Evolutionary conservation across 2,329 filamentous ascomycete genomes (phyloP), one percentile per base, ranked within the genome.

Genomic region (Lachnellula hyalina): DNA sequence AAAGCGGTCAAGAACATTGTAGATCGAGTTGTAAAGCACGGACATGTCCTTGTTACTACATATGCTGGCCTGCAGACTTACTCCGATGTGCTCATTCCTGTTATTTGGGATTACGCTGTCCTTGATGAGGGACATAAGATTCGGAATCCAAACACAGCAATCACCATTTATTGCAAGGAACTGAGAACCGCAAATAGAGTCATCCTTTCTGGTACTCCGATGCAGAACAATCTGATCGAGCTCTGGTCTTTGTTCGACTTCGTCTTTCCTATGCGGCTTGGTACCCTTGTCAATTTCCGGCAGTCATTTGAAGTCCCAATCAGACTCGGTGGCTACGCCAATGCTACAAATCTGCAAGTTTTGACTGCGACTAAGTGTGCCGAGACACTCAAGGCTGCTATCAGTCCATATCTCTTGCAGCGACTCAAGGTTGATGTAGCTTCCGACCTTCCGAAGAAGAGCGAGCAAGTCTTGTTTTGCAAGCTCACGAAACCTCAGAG

Each of bases 71-170:
- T 99, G n/a, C 91, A 96, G 67, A 94, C 90, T 0, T 97, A 97
- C 63, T 84, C 87, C 0, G 85, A 93, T 49, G 79, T 93, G 35
- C 74, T 99, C 21, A 85, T 95, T 35, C 85, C 87, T 1, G 83
- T 91, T 0, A 81, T 94, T 58, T 99, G 94, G 94, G 90, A 87
- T 19, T 96, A 95, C 69, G 92, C 91, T 11, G 89, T 97, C 11
- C 80, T 99, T 5, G 94, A 99, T 57, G 94, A 99, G 75, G 94
- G 95, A 3, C 95, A 99, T 73, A 96, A 96, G 71, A 99, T 99
- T 63, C 86, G 94, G 40, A 99, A 99, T 64, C 94, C 94, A 0
- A 95, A 97, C 65, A 91, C 94, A 0, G 87, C 89, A 6, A 94
- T 99, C 60, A 96, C 95, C 0, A 89, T 97, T 51, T 89, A 91